These are phyloP conservation scores for Apophysomyces sp. DNA, from an alignment of 371 early-diverging fungal species.

Conservation along the genomic window DNA sequence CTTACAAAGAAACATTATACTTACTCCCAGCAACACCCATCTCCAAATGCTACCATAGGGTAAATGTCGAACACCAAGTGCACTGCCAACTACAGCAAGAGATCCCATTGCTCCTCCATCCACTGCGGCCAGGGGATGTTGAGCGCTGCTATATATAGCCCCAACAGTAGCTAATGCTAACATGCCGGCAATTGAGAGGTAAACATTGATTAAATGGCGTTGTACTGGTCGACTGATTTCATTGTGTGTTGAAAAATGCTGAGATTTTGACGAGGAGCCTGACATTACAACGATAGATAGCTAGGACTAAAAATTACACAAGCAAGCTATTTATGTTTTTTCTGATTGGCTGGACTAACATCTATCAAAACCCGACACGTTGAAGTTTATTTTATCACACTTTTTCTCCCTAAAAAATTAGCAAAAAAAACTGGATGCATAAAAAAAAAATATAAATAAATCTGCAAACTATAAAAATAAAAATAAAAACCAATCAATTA, in stretches of 20 bases:
- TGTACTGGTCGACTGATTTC: conserved; percentile 40
- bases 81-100: conserved; percentile 24
- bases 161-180: conserved; percentile 44
- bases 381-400: no score
- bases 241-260: conserved; percentile 5
- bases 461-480: no score
- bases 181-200: conserved; percentile 52
- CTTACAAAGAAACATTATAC: neutral
- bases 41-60: conserved; percentile 18
- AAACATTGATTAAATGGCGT: conserved; percentile 50
- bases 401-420: no score
- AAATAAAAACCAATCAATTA: no score
- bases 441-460: no score
- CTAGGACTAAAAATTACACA: no score
- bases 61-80: conserved; percentile 24
- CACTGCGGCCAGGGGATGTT: conserved; percentile 7
- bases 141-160: conserved; percentile 12
- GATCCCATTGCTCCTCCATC: conserved; percentile 14
- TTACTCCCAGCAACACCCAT: conserved; percentile 36
- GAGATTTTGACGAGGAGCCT: neutral
- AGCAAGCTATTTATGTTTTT: no score
- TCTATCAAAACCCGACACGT: neutral
- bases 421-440: no score
- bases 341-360: no score
- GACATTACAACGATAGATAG: neutral